These are phyloP conservation scores for Phaeophleospora eucalypticola DNA, from an alignment of 2,329 filamentous ascomycete genomes.

Conservation along the genomic window DNA sequence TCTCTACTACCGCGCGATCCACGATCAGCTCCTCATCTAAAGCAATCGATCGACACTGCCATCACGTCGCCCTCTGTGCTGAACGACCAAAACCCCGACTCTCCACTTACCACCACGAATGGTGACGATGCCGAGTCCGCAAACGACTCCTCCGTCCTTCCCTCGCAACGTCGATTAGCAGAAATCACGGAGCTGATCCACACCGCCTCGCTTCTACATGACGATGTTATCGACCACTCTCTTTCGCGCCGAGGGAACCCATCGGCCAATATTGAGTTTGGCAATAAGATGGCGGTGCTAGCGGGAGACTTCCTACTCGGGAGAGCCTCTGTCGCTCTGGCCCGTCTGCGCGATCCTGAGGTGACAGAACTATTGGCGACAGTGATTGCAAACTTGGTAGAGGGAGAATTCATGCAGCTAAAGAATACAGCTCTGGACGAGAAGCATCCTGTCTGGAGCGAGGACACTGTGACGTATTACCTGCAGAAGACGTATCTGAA, in stretches of 20 bases:
- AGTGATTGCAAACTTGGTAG: slow-evolving; percentile 94
- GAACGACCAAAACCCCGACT: slow-evolving; percentile 72
- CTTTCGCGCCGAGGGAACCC: slow-evolving; percentile 76
- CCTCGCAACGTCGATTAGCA: slow-evolving; percentile 85
- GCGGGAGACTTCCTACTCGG: slow-evolving; percentile 96
- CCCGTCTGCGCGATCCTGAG: slow-evolving; percentile 84
- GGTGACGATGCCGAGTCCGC: slow-evolving; percentile 41
- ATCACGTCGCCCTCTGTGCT: slow-evolving; percentile 62
- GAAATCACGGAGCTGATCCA: slow-evolving; percentile 98
- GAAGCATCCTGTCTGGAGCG: slow-evolving; percentile 75
- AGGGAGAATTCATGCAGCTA: slow-evolving; percentile 99
- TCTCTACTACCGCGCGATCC: slow-evolving; percentile 66
- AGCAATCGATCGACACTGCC: slow-evolving; percentile 52
- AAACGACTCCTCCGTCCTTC: slow-evolving; percentile 67
- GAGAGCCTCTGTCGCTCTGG: slow-evolving; percentile 86
- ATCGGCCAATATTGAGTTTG: slow-evolving; percentile 90
- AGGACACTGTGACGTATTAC: slow-evolving; percentile 88
- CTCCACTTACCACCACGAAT: slow-evolving; percentile 50
- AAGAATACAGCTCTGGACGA: slow-evolving; percentile 94
- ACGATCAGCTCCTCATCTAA: slow-evolving; percentile 36
- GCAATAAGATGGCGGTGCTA: slow-evolving; percentile 98
- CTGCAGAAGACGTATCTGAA: slow-evolving; percentile 98
- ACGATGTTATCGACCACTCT: slow-evolving; percentile 96
- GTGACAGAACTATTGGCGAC: slow-evolving; percentile 92
- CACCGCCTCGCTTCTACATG: slow-evolving; percentile 91